phyloP scores from a whole-genome alignment of 2,329 filamentous ascomycete species.

The Nemania sp. region DNA sequence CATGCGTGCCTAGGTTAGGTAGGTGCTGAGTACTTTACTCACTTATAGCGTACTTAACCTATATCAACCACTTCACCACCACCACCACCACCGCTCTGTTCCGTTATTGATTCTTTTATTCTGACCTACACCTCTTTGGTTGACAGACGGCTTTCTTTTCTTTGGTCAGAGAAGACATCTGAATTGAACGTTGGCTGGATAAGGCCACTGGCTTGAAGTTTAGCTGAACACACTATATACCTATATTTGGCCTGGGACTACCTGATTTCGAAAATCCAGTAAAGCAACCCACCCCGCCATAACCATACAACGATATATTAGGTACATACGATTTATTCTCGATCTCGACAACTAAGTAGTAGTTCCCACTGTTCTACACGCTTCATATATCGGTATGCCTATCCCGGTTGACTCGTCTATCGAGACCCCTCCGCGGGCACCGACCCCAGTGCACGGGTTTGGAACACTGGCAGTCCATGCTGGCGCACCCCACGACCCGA shows the following conservation, averaged over 20 bases:
- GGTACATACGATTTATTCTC: not conserved
- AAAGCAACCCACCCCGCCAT: not conserved
- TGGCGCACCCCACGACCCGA: slow-evolving; percentile 88
- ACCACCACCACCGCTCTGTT: slow-evolving; percentile 7
- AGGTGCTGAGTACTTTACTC: slow-evolving; percentile 13
- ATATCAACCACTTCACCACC: slow-evolving; percentile 3
- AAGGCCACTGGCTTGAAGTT: not conserved
- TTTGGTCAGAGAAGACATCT: too few relatives aligned
- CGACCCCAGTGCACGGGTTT: slow-evolving; percentile 82
- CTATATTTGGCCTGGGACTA: not conserved
- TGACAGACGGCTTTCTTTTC: not conserved
- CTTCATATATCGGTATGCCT: slow-evolving; percentile 41
- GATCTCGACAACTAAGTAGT: not conserved
- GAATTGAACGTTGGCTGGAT: too few relatives aligned
- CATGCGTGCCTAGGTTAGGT: not conserved
- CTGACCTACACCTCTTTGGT: not conserved
- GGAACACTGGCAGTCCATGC: slow-evolving; percentile 96
- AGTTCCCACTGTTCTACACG: not conserved
- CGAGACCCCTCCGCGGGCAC: slow-evolving; percentile 78
- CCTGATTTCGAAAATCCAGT: slow-evolving; percentile 5
- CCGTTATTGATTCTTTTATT: slow-evolving; percentile 3
- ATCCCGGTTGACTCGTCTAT: slow-evolving; percentile 59
- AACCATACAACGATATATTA: too few relatives aligned
- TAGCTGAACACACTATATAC: not conserved
- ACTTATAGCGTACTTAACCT: too few relatives aligned